Conservation (phyloP, 768 basidiomycete species). For the Phallus indusiatus region DNA sequence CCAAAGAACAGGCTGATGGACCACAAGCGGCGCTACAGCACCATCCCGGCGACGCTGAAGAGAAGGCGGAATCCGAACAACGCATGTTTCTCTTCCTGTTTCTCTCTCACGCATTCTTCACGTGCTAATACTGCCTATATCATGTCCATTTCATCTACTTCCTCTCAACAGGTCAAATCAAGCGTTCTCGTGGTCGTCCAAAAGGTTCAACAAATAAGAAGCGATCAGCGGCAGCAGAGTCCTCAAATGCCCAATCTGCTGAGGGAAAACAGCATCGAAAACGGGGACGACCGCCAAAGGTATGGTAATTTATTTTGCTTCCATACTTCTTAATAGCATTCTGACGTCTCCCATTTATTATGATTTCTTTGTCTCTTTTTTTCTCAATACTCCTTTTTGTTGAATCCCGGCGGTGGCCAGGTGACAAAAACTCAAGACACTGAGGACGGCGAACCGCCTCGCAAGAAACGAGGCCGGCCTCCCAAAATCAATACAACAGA, state of each 20-base stretch:
- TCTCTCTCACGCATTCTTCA: conserved; percentile 8
- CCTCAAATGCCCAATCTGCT: conserved; percentile 20
- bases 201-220: conserved; percentile 80
- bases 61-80: conserved; percentile 19
- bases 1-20: conserved; percentile 37
- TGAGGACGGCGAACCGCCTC: conserved; percentile 38
- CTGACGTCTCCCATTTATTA: conserved; percentile 8
- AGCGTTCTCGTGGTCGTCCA: conserved; percentile 82
- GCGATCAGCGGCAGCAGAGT: conserved; percentile 27
- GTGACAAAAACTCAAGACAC: conserved; percentile 11
- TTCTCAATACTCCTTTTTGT: conserved; percentile 17
- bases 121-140: conserved; percentile 18
- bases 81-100: background rate
- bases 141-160: conserved; percentile 12
- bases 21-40: conserved; percentile 12
- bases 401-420: conserved; percentile 21
- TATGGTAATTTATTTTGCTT: conserved; percentile 16
- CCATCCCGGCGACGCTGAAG: background rate
- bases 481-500: conserved; percentile 39
- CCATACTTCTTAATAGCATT: background rate
- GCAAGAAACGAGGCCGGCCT: conserved; percentile 66
- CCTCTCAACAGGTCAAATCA: conserved; percentile 26
- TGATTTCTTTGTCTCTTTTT: conserved; percentile 14
- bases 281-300: conserved; percentile 45
- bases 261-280: conserved; percentile 31